Conservation (phyloP, 345 rosid species). For the Kernera saxatilis region DNA sequence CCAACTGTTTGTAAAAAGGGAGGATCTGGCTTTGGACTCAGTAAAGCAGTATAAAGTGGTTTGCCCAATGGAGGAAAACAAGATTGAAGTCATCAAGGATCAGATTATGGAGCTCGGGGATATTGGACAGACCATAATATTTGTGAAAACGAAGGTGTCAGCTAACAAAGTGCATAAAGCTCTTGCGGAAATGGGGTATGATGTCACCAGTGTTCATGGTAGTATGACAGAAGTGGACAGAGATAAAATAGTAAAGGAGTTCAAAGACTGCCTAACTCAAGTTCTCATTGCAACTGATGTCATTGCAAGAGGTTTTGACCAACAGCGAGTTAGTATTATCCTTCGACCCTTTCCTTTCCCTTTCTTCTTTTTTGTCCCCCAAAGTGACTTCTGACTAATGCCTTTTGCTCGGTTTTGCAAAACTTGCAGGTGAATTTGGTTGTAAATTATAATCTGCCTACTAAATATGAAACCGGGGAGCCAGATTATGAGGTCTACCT, state of each 20-base stretch:
- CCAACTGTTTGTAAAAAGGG: conserved; percentile 87
- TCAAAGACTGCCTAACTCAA: conserved; percentile 77
- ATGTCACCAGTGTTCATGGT: conserved; percentile 82
- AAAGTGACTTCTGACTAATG: not conserved
- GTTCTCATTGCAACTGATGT: conserved; percentile 89
- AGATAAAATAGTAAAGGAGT: conserved; percentile 82
- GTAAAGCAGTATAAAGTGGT: conserved; percentile 88
- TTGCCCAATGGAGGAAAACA: conserved; percentile 73
- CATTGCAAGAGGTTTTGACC: conserved; percentile 93
- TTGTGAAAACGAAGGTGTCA: conserved; percentile 59
- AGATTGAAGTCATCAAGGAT: conserved; percentile 68
- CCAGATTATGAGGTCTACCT: conserved; percentile 89
- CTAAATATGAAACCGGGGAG: conserved; percentile 47
- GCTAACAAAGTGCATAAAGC: conserved; percentile 60
- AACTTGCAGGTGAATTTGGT: conserved; percentile 77
- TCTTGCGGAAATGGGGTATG: conserved; percentile 66
- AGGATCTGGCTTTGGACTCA: conserved; percentile 75
- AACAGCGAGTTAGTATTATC: conserved; percentile 57
- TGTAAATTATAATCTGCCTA: conserved; percentile 74
- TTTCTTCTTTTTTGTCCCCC: not conserved
- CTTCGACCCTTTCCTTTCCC: not conserved
- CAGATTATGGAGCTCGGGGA: conserved; percentile 84
- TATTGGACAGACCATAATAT: conserved; percentile 78
- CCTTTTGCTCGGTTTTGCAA: not conserved
- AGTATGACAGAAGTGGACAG: conserved; percentile 54